Evolutionary conservation across 805 yeast genomes (phyloP).

Genomic region (Candida oleophila): DNA sequence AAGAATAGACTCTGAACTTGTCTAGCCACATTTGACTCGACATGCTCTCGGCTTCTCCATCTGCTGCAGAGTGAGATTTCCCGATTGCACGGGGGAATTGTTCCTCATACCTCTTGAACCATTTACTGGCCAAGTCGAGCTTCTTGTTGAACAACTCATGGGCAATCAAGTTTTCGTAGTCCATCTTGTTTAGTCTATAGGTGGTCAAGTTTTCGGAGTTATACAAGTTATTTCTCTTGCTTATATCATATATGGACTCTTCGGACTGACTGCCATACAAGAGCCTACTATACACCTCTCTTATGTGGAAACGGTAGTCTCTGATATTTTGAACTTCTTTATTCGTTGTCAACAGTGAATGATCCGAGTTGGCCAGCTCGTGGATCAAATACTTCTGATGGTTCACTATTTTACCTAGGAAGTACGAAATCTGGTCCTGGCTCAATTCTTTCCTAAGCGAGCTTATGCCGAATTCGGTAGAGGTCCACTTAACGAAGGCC

Average conservation of each 20-base stretch:
- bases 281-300: conserved; percentile 24
- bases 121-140: conserved; percentile 38
- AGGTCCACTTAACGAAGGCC: conserved; percentile 5
- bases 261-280: conserved; percentile 14
- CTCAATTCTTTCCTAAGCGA: conserved; percentile 8
- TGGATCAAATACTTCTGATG: conserved; percentile 17
- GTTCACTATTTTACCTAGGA: conserved; percentile 16
- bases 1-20: conserved; percentile 29
- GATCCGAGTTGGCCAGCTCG: conserved; percentile 1
- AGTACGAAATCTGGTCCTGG: conserved; percentile 19
- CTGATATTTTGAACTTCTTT: background rate
- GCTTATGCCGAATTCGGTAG: conserved; percentile 1
- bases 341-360: background rate
- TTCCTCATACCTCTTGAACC: conserved; percentile 35
- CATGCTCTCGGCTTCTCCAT: conserved; percentile 2
- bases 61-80: conserved; percentile 5
- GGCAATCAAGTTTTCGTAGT: conserved; percentile 38
- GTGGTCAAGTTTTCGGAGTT: conserved; percentile 12
- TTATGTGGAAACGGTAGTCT: conserved; percentile 15
- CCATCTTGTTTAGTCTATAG: conserved; percentile 19
- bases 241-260: conserved; percentile 17
- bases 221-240: conserved; percentile 16
- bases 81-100: conserved; percentile 15
- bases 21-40: conserved; percentile 30
- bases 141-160: conserved; percentile 36